Evolutionary conservation across 2,329 filamentous ascomycete species (phyloP).

Genomic region (Colletotrichum caudatum): DNA sequence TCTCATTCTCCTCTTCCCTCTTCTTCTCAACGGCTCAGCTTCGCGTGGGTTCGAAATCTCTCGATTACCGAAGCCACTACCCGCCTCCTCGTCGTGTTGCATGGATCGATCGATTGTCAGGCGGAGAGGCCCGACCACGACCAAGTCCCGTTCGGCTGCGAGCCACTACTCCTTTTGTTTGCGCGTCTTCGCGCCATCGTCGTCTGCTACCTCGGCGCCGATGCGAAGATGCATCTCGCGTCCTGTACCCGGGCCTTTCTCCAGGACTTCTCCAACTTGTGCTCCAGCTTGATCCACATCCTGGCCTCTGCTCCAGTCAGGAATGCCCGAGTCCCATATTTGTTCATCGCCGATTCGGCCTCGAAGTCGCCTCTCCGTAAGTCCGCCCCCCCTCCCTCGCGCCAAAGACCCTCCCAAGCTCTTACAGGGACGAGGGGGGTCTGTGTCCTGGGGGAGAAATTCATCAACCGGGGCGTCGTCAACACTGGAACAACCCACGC

Average conservation of each 20-base stretch:
- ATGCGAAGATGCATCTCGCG: background rate
- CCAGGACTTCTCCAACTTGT: slow-evolving; percentile 13
- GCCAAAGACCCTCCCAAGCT: slow-evolving; percentile 9
- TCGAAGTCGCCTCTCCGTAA: slow-evolving; percentile 2
- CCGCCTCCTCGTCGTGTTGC: background rate
- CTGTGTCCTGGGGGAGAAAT: background rate
- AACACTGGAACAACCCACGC: slow-evolving; percentile 26
- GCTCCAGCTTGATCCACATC: background rate
- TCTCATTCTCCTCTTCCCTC: background rate
- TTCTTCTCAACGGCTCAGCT: background rate
- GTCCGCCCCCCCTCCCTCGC: background rate
- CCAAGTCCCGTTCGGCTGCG: background rate
- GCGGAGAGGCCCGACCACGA: background rate
- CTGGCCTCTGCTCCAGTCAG: slow-evolving; percentile 2
- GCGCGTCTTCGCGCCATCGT: slow-evolving; percentile 12
- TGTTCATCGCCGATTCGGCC: slow-evolving; percentile 31
- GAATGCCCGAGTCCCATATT: background rate
- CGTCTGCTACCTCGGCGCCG: background rate
- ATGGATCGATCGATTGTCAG: background rate
- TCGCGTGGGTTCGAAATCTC: background rate
- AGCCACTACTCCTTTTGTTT: background rate
- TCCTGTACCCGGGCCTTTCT: background rate
- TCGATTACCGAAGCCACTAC: background rate
- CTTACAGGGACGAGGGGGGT: slow-evolving; percentile 28
- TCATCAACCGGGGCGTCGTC: slow-evolving; percentile 9